Conservation (phyloP, 2,329 filamentous ascomycete genomes). For the Zalaria sp. region DNA sequence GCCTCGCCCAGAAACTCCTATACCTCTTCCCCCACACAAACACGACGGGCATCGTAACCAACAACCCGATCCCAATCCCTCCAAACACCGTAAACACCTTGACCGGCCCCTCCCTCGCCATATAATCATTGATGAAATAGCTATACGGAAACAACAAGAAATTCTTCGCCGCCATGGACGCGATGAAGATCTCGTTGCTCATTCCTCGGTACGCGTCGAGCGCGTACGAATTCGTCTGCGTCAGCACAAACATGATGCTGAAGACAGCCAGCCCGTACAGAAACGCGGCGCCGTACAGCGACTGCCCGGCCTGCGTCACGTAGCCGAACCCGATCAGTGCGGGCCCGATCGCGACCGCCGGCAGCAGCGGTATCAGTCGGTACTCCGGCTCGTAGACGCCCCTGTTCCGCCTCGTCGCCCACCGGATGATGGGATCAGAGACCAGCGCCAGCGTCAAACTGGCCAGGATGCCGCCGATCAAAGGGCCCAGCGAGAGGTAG, state of each 20-base stretch:
- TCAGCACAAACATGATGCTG: conserved; percentile 14
- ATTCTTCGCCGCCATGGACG: conserved; percentile 29
- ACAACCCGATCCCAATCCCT: conserved; percentile 7
- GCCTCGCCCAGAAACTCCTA: conserved; percentile 1
- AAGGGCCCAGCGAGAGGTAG: conserved; percentile 27
- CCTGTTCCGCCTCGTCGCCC: conserved; percentile 32
- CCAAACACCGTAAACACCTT: conserved; percentile 24
- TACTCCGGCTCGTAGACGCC: conserved; percentile 43
- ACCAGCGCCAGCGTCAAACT: conserved; percentile 17
- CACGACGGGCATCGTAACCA: not conserved
- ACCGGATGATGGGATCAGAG: conserved; percentile 24
- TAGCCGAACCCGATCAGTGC: conserved; percentile 17
- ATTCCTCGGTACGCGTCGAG: conserved; percentile 27
- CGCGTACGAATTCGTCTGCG: conserved; percentile 20
- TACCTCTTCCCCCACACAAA: conserved; percentile 1
- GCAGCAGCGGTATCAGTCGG: not conserved
- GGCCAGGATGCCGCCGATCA: conserved; percentile 24
- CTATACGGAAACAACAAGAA: conserved; percentile 27
- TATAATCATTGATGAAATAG: conserved; percentile 30
- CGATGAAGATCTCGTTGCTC: conserved; percentile 28
- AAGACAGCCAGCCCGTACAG: conserved; percentile 10
- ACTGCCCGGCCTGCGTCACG: conserved; percentile 7
- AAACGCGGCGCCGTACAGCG: conserved; percentile 8
- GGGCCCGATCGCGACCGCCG: conserved; percentile 15
- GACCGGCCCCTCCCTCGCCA: conserved; percentile 18